Evolutionary conservation across 805 yeast genomes (phyloP).

Genomic region (Metschnikowia santaceciliae): DNA sequence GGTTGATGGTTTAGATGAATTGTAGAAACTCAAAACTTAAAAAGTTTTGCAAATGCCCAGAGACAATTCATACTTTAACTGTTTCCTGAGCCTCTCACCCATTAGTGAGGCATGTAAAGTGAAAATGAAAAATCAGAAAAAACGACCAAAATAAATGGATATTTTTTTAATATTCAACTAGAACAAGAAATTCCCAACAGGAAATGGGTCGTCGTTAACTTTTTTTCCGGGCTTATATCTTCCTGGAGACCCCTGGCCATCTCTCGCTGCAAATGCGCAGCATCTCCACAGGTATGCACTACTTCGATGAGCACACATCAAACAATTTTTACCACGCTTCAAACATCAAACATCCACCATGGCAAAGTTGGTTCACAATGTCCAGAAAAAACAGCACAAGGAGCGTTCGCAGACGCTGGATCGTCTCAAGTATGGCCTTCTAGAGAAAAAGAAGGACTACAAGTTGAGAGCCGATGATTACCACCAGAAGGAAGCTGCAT

Average conservation of each 20-base stretch:
- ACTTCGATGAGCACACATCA: conserved; percentile 12
- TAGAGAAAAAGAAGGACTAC: conserved; percentile 77
- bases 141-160: too few relatives aligned
- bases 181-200: too few relatives aligned
- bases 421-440: conserved; percentile 72
- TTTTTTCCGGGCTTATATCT: too few relatives aligned
- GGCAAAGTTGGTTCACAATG: conserved; percentile 82
- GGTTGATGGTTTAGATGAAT: too few relatives aligned
- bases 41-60: too few relatives aligned
- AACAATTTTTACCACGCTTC: background rate
- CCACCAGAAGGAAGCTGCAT: conserved; percentile 55
- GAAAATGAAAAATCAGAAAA: too few relatives aligned
- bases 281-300: conserved; percentile 9
- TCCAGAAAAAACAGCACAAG: conserved; percentile 93
- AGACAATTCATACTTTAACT: too few relatives aligned
- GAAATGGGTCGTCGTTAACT: too few relatives aligned
- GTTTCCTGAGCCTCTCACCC: too few relatives aligned
- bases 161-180: too few relatives aligned
- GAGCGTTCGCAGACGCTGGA: conserved; percentile 86
- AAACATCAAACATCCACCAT: conserved; percentile 28
- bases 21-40: too few relatives aligned
- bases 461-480: conserved; percentile 51
- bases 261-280: background rate
- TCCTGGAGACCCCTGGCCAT: background rate
- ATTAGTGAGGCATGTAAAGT: too few relatives aligned